Conservation (phyloP, 768 basidiomycete genomes). For the Mycena amicta region DNA sequence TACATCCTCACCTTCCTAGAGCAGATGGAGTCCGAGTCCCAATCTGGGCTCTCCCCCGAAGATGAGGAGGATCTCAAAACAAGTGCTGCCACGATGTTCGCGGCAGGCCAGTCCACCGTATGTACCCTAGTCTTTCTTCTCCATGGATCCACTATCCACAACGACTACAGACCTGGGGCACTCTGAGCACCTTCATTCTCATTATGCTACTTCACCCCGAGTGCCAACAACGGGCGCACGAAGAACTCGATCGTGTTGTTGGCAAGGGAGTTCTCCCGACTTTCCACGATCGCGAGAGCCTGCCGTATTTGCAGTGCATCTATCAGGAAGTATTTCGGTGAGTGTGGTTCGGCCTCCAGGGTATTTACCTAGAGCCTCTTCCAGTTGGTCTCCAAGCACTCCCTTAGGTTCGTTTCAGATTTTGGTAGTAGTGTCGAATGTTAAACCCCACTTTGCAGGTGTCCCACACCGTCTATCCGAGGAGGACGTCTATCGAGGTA, state of each 20-base stretch:
- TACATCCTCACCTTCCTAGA: slow-evolving; percentile 23
- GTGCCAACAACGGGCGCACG: slow-evolving; percentile 31
- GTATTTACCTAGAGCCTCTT: too few relatives aligned
- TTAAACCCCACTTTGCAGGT: slow-evolving; percentile 13
- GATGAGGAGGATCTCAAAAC: slow-evolving; percentile 19
- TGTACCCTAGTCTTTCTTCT: too few relatives aligned
- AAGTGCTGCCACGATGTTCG: slow-evolving; percentile 20
- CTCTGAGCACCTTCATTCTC: slow-evolving; percentile 29
- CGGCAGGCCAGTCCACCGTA: slow-evolving; percentile 23
- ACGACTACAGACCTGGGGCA: slow-evolving; percentile 20
- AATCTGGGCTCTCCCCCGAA: too few relatives aligned
- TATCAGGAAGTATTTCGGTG: slow-evolving; percentile 23
- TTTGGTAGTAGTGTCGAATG: slow-evolving; percentile 8
- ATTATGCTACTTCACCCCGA: slow-evolving; percentile 36
- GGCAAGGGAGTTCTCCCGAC: slow-evolving; percentile 27
- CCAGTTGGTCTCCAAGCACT: too few relatives aligned
- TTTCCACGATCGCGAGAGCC: slow-evolving; percentile 7
- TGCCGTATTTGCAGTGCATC: slow-evolving; percentile 16
- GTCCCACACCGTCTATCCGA: slow-evolving; percentile 33
- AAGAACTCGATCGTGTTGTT: slow-evolving; percentile 32
- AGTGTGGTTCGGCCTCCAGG: too few relatives aligned
- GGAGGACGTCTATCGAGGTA: slow-evolving; percentile 38
- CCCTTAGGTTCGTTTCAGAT: too few relatives aligned
- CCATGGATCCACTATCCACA: neutral
- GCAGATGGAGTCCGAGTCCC: slow-evolving; percentile 13